These are phyloP conservation scores for Globisporangium yorkense DNA, from an alignment of 352 stramenopile species.

Conservation along the genomic window DNA sequence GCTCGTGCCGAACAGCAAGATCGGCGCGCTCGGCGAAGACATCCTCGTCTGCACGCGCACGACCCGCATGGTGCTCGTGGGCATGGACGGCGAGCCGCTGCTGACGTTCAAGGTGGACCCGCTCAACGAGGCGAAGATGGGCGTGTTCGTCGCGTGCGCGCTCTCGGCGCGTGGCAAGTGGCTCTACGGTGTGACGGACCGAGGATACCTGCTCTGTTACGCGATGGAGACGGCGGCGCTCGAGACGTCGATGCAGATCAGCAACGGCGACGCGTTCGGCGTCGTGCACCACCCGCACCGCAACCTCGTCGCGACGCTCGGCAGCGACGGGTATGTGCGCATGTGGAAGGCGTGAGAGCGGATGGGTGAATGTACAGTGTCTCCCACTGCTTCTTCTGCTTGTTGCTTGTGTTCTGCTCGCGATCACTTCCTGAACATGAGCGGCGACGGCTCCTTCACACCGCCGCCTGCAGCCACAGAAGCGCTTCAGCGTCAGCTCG, in stretches of 20 bases:
- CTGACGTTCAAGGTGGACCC: conserved; percentile 62
- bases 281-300: conserved; percentile 84
- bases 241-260: conserved; percentile 79
- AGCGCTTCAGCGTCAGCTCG: background rate
- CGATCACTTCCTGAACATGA: conserved; percentile 17
- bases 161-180: conserved; percentile 79
- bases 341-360: conserved; percentile 67
- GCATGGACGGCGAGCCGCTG: conserved; percentile 54
- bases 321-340: conserved; percentile 77
- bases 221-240: conserved; percentile 40
- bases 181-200: conserved; percentile 85
- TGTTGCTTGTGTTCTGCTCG: conserved; percentile 18
- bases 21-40: conserved; percentile 27
- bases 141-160: conserved; percentile 85
- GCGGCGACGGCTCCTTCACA: conserved; percentile 12
- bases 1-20: conserved; percentile 44
- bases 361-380: background rate
- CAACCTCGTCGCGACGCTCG: conserved; percentile 88
- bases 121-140: conserved; percentile 50
- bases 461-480: background rate
- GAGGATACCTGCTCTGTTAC: conserved; percentile 79
- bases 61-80: conserved; percentile 76
- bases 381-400: background rate
- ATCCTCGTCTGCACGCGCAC: conserved; percentile 87
- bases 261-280: conserved; percentile 72